Percentiles rank a stretch among this genome's conserved stretches.
Evolutionary conservation across 2,329 filamentous ascomycete genomes (phyloP).

Genomic region (Neoscytalidium dimidiatum): DNA sequence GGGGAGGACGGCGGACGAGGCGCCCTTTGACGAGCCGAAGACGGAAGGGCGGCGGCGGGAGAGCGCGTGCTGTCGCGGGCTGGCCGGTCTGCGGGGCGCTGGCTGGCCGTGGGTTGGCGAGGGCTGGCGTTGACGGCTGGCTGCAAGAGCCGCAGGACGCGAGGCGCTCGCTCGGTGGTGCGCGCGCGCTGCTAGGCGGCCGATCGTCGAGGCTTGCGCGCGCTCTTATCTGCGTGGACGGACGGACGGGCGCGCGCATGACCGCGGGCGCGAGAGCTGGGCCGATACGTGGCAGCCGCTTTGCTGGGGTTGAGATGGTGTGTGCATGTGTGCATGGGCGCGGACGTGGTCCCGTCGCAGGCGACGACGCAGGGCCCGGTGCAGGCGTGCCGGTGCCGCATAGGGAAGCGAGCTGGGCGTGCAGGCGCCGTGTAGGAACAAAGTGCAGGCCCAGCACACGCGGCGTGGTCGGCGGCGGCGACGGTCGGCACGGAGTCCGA

Average conservation of each 20-base stretch:
- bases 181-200: conserved; percentile 8
- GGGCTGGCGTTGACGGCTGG: not conserved
- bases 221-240: conserved; percentile 17
- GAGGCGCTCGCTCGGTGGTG: conserved; percentile 10
- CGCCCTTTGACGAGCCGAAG: conserved; percentile 5
- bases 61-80: conserved; percentile 8
- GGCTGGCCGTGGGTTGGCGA: not conserved
- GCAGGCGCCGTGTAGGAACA: not conserved
- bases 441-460: not conserved
- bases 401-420: not conserved
- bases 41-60: not conserved
- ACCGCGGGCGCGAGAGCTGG: not conserved
- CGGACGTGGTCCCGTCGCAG: not conserved
- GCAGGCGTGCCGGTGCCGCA: not conserved
- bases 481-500: conserved; percentile 10
- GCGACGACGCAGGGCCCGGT: not conserved
- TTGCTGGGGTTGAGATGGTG: not conserved
- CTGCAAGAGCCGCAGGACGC: conserved; percentile 19
- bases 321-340: conserved; percentile 10
- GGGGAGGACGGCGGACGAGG: not conserved
- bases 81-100: not conserved
- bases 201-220: conserved; percentile 8
- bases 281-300: conserved; percentile 12
- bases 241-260: conserved; percentile 1
- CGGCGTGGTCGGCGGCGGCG: not conserved